Base-by-base conservation (phyloP, 2,329 filamentous ascomycete species). In the Aspergillus ruber region DNA sequence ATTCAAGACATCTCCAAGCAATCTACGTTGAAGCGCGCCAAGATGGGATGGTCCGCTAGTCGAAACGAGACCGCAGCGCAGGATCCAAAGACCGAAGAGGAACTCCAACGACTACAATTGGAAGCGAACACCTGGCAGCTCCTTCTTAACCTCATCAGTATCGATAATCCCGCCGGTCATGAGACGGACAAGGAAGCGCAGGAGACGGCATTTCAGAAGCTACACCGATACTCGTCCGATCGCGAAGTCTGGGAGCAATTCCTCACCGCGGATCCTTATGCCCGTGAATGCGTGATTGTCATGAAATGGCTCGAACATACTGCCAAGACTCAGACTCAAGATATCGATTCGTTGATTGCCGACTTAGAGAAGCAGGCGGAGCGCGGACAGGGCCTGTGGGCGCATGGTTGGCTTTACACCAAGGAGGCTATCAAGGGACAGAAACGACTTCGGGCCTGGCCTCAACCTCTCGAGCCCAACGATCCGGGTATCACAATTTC, bases 81-180 rank as follows among this genome's bases (percentile, higher is more conserved):
- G 9, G 56, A 63, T 43, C 35, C 55, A 9, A 64, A 65, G 45
- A 51, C 50, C 3, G 56, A 63, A 13, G 62, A 66, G 45, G 66
- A 70, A 18, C 47, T 66, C 38, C 75, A 78, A 60, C 79, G 81
- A 47, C 85, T 89, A 77, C 83, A 94, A 66, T 79, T 86, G 54
- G 93, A 98, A 68, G 82, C 84, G 36, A 88, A 94, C 59, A 93
- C 90, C 0, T 98, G 93, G 93, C 84, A 94, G 61, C 75, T 97
- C 23, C 73, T 97, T 49, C 79, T 83, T 43, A 80, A 87, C 35
- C 75, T 95, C 51, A 77, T 95, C 44, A 82, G 85, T 9, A 68
- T 88, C 53, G 80, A 87, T 58, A 84, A 88, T 62, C 72, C 76
- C 32, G 58, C 74, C 55, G 70, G 71, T 40, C 53, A 57, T 52